Conservation (phyloP, 306 rosid species). For the Spatholobus suberectus region DNA sequence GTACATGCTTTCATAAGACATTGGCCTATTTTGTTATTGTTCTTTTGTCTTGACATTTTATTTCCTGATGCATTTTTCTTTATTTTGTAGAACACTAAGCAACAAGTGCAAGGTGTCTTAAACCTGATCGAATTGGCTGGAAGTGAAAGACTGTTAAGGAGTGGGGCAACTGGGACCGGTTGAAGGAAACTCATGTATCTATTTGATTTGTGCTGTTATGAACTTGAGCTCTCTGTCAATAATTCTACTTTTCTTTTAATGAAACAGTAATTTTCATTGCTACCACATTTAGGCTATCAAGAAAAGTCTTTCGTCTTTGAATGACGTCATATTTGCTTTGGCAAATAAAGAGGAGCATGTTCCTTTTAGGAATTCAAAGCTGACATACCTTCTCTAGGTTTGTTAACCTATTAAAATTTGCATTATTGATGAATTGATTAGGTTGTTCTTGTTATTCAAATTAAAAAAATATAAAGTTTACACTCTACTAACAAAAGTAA, state of each 20-base stretch:
- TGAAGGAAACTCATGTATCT: conserved; percentile 95
- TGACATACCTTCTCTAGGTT: conserved; percentile 97
- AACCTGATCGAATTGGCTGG: conserved; percentile 96
- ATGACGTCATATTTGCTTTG: conserved; percentile 92
- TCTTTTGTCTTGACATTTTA: conserved; percentile 14
- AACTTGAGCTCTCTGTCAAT: background rate
- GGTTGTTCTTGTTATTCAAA: background rate
- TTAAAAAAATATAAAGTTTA: no score
- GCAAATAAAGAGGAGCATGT: conserved; percentile 94
- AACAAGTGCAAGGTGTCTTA: conserved; percentile 95
- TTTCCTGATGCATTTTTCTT: conserved; percentile 21
- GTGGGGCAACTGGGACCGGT: conserved; percentile 97
- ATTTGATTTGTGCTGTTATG: conserved; percentile 17
- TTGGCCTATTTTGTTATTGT: background rate
- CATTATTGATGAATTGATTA: background rate
- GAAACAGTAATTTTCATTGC: conserved; percentile 16
- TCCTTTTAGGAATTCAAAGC: conserved; percentile 91
- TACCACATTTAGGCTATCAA: conserved; percentile 78
- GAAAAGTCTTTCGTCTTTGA: conserved; percentile 82
- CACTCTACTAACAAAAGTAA: no score
- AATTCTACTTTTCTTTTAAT: background rate
- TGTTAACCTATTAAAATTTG: conserved; percentile 4
- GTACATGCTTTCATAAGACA: conserved; percentile 41
- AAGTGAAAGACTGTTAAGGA: conserved; percentile 90
- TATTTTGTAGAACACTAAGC: conserved; percentile 74